These are phyloP conservation scores for Ascochyta fabae DNA, from an alignment of 2,329 filamentous ascomycete species.

Conservation along the genomic window DNA sequence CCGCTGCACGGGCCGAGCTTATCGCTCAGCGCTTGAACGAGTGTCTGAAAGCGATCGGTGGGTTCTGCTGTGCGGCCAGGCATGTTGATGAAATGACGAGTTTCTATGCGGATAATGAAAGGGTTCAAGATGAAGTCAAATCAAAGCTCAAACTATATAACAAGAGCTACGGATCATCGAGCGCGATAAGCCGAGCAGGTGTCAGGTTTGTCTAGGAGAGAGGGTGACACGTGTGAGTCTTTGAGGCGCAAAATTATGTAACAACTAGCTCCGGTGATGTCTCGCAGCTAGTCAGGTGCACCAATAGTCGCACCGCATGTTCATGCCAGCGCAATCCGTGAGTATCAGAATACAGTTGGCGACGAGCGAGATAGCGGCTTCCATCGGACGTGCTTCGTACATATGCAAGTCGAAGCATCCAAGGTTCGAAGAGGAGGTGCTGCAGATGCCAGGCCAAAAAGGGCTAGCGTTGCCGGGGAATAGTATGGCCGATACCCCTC, in stretches of 20 bases:
- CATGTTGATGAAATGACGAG: conserved; percentile 22
- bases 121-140: not conserved
- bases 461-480: conserved; percentile 14
- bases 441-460: not conserved
- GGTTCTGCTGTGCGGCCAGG: conserved; percentile 28
- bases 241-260: conserved; percentile 36
- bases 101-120: not conserved
- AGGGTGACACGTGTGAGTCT: conserved; percentile 17
- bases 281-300: conserved; percentile 29
- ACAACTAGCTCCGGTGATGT: conserved; percentile 30
- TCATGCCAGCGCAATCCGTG: conserved; percentile 8
- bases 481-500: conserved; percentile 25
- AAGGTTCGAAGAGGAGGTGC: conserved; percentile 3
- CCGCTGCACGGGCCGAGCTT: conserved; percentile 82
- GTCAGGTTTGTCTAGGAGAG: conserved; percentile 18
- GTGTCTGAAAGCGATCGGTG: conserved; percentile 64
- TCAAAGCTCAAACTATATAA: not conserved
- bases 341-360: conserved; percentile 12
- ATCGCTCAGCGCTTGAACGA: conserved; percentile 75
- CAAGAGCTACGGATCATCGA: conserved; percentile 9
- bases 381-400: conserved; percentile 24
- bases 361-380: conserved; percentile 26
- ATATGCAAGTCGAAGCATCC: conserved; percentile 12
- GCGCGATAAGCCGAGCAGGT: conserved; percentile 17
- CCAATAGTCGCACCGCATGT: conserved; percentile 14